A percentile compares a stretch with the other conserved stretches of the same genome.
Conservation (phyloP, 2,329 filamentous ascomycete species). For the Colletotrichum musae region DNA sequence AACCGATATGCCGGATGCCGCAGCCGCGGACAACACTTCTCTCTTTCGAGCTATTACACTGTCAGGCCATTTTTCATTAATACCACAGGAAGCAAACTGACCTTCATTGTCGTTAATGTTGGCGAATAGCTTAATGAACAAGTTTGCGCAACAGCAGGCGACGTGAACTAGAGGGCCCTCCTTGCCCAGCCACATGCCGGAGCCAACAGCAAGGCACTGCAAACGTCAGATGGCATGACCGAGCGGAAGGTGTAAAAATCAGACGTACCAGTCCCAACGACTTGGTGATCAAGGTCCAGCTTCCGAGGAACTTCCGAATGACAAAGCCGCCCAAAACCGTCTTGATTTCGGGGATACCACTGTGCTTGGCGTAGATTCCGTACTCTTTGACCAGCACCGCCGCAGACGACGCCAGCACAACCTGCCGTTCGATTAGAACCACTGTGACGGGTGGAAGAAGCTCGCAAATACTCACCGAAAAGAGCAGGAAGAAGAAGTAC, state of each 20-base stretch:
- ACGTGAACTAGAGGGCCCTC: conserved; percentile 97
- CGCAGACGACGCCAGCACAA: conserved; percentile 83
- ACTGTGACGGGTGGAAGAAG: background rate
- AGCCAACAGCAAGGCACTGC: conserved; percentile 90
- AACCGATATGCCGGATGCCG: conserved; percentile 92
- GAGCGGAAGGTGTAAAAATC: conserved; percentile 3
- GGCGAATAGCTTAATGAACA: conserved; percentile 91
- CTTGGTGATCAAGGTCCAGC: conserved; percentile 91
- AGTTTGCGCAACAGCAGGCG: conserved; percentile 94
- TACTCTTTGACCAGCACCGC: conserved; percentile 87
- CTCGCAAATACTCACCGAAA: conserved; percentile 74
- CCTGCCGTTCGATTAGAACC: conserved; percentile 58
- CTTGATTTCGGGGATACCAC: conserved; percentile 98
- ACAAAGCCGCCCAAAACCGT: conserved; percentile 95
- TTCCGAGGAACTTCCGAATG: conserved; percentile 87
- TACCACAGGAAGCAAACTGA: conserved; percentile 50
- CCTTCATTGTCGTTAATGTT: conserved; percentile 90
- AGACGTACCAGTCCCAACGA: conserved; percentile 83
- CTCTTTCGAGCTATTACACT: conserved; percentile 81
- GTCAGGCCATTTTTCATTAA: background rate
- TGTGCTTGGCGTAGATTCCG: conserved; percentile 90
- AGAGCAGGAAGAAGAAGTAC: conserved; percentile 88
- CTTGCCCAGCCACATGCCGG: conserved; percentile 96
- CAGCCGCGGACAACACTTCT: conserved; percentile 92
- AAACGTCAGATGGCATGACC: conserved; percentile 45